Conservation (phyloP, 495 filamentous ascomycete genomes). For the Tirmania nivea region DNA sequence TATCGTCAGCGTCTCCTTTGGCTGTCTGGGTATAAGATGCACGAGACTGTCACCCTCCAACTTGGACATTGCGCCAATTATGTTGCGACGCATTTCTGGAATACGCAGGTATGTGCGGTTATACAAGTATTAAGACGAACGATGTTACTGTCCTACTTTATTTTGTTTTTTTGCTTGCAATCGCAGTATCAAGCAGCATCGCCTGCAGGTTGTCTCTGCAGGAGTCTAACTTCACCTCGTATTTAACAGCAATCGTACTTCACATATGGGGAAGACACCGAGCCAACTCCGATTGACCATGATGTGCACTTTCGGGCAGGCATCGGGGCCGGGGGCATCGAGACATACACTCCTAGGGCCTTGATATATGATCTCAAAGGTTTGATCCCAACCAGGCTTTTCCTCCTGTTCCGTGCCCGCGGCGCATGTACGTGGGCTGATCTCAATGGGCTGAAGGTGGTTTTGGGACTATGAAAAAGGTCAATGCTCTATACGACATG, state of each 20-base stretch:
- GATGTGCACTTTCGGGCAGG: constrained; percentile 81
- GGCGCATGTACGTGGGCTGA: background rate
- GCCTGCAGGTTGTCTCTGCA: too few species aligned
- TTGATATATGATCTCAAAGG: constrained; percentile 90
- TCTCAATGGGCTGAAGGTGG: constrained; percentile 23
- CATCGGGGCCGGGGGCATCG: constrained; percentile 56
- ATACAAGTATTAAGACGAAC: too few species aligned
- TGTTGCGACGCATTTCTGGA: constrained; percentile 96
- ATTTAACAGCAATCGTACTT: constrained; percentile 79
- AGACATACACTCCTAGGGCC: constrained; percentile 80
- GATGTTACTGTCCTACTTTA: background rate
- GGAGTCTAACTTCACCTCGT: background rate
- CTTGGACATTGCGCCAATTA: constrained; percentile 86
- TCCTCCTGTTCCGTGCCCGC: background rate
- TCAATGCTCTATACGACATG: constrained; percentile 73
- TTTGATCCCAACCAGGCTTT: background rate
- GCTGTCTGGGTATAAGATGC: constrained; percentile 34
- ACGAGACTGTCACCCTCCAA: constrained; percentile 88
- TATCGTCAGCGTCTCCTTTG: too few species aligned
- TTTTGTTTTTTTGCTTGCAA: too few species aligned
- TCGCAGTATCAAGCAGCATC: too few species aligned
- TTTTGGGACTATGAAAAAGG: constrained; percentile 69
- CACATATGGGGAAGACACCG: constrained; percentile 49
- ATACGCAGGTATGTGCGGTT: constrained; percentile 18
- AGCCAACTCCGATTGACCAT: constrained; percentile 59